These are phyloP conservation scores for Dictyostelium brefeldianum DNA, from an alignment of 78 protist genomes.

Conservation along the genomic window DNA sequence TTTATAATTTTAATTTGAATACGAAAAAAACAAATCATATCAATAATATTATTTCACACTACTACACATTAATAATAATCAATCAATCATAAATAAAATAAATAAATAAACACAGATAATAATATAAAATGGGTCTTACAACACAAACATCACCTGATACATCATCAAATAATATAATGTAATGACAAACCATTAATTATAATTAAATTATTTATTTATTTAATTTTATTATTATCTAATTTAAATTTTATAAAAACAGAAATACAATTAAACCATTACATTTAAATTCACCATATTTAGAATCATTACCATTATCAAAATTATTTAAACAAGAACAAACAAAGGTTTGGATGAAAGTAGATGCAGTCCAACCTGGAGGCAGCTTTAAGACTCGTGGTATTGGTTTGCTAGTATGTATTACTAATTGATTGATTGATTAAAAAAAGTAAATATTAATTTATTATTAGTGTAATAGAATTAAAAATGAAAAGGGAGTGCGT, in stretches of 20 bases:
- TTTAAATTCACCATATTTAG: slow-evolving; percentile 29
- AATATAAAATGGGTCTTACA: neutral
- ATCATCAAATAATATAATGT: neutral
- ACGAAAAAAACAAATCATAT: no score
- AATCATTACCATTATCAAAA: slow-evolving; percentile 19
- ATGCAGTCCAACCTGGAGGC: slow-evolving; percentile 79
- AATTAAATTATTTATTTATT: neutral
- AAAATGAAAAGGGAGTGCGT: neutral
- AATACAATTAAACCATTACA: slow-evolving; percentile 9
- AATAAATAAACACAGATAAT: no score
- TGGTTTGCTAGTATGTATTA: slow-evolving; percentile 23
- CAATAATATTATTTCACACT: no score
- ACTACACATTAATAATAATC: no score
- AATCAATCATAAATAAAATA: no score
- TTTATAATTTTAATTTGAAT: no score
- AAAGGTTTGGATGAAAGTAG: slow-evolving; percentile 71
- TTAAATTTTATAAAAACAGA: neutral
- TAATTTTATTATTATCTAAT: neutral
- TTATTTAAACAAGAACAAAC: neutral
- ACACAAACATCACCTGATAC: neutral
- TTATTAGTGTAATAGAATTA: slow-evolving; percentile 40
- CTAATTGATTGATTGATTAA: neutral
- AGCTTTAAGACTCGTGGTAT: slow-evolving; percentile 83
- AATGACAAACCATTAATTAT: neutral
- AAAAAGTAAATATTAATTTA: neutral